Percentiles rank a stretch among this genome's conserved stretches.
These are phyloP conservation scores for Petrea volubilis DNA, from an alignment of 257 asterid genomes.

Conservation along the genomic window DNA sequence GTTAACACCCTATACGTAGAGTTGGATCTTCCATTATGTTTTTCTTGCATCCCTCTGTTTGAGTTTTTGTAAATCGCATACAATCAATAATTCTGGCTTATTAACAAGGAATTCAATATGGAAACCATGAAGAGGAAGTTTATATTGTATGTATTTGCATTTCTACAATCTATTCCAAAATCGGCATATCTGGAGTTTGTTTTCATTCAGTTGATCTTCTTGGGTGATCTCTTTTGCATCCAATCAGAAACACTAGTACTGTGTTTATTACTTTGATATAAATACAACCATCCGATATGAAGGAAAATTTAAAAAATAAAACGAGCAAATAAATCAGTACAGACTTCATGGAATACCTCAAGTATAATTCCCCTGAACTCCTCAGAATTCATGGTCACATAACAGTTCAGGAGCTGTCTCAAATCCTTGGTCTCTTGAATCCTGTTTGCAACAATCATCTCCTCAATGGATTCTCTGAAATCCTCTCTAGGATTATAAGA, in stretches of 20 bases:
- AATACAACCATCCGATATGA: too few species aligned
- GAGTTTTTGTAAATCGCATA: background rate
- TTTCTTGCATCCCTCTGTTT: background rate
- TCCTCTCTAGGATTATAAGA: constrained; percentile 71
- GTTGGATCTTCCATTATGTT: background rate
- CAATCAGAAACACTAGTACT: too few species aligned
- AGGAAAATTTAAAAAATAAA: constrained; percentile 25
- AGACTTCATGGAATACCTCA: constrained; percentile 73
- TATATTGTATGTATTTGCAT: background rate
- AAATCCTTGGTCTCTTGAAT: constrained; percentile 56
- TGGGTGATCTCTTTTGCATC: too few species aligned
- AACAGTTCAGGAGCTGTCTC: constrained; percentile 59
- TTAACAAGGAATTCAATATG: background rate
- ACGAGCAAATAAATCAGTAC: constrained; percentile 51
- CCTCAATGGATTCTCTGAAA: constrained; percentile 69
- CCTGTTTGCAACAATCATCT: constrained; percentile 54
- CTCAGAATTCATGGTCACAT: constrained; percentile 65
- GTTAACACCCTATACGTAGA: constrained; percentile 33
- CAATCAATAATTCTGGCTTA: background rate
- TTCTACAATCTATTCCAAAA: background rate
- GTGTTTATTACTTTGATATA: too few species aligned
- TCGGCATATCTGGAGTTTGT: background rate
- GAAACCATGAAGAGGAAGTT: background rate
- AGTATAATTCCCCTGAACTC: constrained; percentile 60
- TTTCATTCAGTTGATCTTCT: background rate